Evolutionary conservation across 2,329 filamentous ascomycete species (phyloP).

Genomic region (Aspergillus tubingensis): DNA sequence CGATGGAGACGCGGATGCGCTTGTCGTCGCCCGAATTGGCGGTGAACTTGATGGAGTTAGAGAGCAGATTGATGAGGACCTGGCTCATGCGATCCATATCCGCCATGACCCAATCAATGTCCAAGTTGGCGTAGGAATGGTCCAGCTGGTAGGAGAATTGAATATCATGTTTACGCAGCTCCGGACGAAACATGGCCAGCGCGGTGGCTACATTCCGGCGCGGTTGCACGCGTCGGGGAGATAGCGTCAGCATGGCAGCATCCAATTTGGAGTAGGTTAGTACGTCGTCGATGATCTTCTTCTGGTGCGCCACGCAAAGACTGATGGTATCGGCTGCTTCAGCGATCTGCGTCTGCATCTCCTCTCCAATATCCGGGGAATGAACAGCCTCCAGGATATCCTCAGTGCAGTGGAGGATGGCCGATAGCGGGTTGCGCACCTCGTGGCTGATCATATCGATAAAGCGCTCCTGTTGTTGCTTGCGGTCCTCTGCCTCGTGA

Average conservation of each 20-base stretch:
- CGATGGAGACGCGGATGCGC: constrained; percentile 48
- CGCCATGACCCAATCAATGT: constrained; percentile 66
- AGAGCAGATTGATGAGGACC: constrained; percentile 76
- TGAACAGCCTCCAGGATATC: constrained; percentile 35
- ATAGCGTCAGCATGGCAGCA: constrained; percentile 71
- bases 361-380: constrained; percentile 5
- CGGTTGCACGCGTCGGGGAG: constrained; percentile 69
- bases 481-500: constrained; percentile 78
- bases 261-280: constrained; percentile 75
- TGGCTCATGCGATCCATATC: constrained; percentile 76
- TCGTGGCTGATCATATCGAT: constrained; percentile 70
- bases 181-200: constrained; percentile 76
- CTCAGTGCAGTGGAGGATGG: constrained; percentile 62
- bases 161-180: constrained; percentile 70
- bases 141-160: constrained; percentile 66
- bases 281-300: constrained; percentile 75
- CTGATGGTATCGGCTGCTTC: constrained; percentile 77
- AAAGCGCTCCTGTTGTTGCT: constrained; percentile 77
- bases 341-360: constrained; percentile 61
- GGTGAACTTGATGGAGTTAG: constrained; percentile 83
- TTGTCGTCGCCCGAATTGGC: constrained; percentile 46
- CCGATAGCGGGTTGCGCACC: constrained; percentile 59
- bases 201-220: constrained; percentile 66
- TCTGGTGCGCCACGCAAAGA: constrained; percentile 77
- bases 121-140: constrained; percentile 59